Evolutionary conservation across 192 early-diverging fungal genomes (phyloP), one percentile per base, ranked within the genome.

Genomic region (Linnemannia hyalina): DNA sequence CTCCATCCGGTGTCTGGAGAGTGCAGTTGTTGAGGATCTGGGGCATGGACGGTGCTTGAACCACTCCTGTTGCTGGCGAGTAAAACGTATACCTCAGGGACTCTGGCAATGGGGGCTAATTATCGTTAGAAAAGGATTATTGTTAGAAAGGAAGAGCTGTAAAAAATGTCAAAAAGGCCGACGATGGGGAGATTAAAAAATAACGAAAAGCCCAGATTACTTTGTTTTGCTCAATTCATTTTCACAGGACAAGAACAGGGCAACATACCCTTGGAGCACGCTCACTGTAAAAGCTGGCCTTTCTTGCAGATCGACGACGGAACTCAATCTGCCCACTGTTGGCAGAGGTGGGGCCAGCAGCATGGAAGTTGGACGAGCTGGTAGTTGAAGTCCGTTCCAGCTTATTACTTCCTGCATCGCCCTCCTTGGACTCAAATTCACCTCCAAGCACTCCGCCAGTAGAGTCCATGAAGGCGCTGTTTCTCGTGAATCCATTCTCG

Each of bases 11-110:
- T 22, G 29, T 52, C 16, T 47, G 65, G 11, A 78, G 29, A 26
- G 55, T 40, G 9, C 75, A 71, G 0, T 89, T 82, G 0, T 85
- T 73, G 18, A 87, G 70, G 80, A 95, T 76, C 11, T 84, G 90
- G 29, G 76, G 80, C 44, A 95, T 83, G 22, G 91, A 88, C n/a
- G 70, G 77, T 13, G 91, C 86, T 18, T 90, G 89, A 79, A 93
- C 88, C 11, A 91, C 88, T 23, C 94, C 94, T n/a, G 90, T 91
- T 41, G 74, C 77, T 3, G 88, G 89, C 76, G 92, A 91, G 82
- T 93, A 95, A 76, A 93, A 95, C 13, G 91, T 93, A 76, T 90
- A 95, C 55, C 94, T 84, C 68, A 82, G 88, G 10, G 41, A 42
- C n/a, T 78, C 82, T 72, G 70, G 46, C 70, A 78, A 74, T 16